phyloP scores from a whole-genome alignment of 495 filamentous ascomycete species.

The Hypoxylon crocopeplum region DNA sequence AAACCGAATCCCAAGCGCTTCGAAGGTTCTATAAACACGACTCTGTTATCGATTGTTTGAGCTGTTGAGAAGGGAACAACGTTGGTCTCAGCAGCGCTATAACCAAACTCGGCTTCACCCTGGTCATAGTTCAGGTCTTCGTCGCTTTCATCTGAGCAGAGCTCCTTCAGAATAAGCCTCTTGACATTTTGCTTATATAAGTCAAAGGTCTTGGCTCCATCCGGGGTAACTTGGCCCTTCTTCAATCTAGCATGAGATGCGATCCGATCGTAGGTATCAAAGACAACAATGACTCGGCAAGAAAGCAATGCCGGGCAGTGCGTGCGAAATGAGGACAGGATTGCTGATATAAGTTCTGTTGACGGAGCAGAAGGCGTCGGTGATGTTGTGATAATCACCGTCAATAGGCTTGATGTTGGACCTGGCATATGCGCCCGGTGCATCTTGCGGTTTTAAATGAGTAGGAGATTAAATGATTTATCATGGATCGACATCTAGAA shows the following conservation, averaged over 20 bases:
- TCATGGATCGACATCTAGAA: no score
- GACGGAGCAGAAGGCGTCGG: slow-evolving; percentile 57
- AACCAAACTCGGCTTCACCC: slow-evolving; percentile 52
- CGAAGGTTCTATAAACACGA: slow-evolving; percentile 51
- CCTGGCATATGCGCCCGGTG: background rate
- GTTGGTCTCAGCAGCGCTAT: slow-evolving; percentile 38
- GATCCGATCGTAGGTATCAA: slow-evolving; percentile 55
- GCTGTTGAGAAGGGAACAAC: slow-evolving; percentile 44
- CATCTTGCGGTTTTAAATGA: slow-evolving; percentile 8
- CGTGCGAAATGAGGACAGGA: slow-evolving; percentile 47
- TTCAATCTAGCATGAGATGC: slow-evolving; percentile 47
- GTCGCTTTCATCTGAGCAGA: slow-evolving; percentile 6
- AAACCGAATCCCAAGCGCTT: slow-evolving; percentile 54
- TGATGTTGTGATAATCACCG: slow-evolving; percentile 56
- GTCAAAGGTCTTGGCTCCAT: slow-evolving; percentile 44
- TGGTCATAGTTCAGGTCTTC: slow-evolving; percentile 14
- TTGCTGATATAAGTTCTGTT: slow-evolving; percentile 49
- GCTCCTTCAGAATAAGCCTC: slow-evolving; percentile 44
- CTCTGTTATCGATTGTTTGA: slow-evolving; percentile 41
- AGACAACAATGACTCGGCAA: slow-evolving; percentile 51
- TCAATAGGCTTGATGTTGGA: slow-evolving; percentile 39
- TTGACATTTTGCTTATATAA: slow-evolving; percentile 52
- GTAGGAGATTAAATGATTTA: background rate
- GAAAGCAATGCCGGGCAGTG: slow-evolving; percentile 43
- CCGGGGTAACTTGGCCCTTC: slow-evolving; percentile 52